Base-by-base conservation (phyloP, 2,329 filamentous ascomycete genomes). In the Leptodontidium sp. region DNA sequence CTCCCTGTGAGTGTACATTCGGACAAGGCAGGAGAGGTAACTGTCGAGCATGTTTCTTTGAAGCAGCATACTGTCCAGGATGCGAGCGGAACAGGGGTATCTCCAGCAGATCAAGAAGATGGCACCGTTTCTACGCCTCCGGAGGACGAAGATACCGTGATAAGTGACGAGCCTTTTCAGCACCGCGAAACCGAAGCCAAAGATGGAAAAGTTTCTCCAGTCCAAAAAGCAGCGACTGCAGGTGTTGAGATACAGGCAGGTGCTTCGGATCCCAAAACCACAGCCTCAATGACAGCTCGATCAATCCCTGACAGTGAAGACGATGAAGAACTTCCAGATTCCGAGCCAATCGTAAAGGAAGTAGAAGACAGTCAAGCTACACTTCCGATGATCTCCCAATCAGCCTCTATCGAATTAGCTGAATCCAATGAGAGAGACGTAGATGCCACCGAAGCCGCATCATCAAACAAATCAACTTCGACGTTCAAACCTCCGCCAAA, bases 241-340 rank as follows among this genome's bases (percentile, higher is more conserved):
- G 29, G 53, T 21, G 21, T 17, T 9, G 43, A 24, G n/a, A 40
- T n/a, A 17, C n/a, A 38, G 8, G 2, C 8, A 49, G 14, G 7
- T n/a, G 17, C 32, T 4, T 32, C 45, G 11, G 21, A 45, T 15
- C n/a, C 24, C 45, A 29, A 43, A 53, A 55, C 38, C 40, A 59
- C 24, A 55, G 65, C n/a, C 64, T 52, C 35, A 38, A 69, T 38
- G 38, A 61, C 14, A 29, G 50, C 32, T 45, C 62, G 38, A 12
- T 65, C 58, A 53, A 67, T 69, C 15, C 67, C 69, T 12, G 67
- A 71, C 32, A 71, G 69, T 45, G 69, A 71, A 52, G 69, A 68
- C 3, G 69, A 66, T 21, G 55, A 67, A 15, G 50, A 61, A 9
- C n/a, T 66, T 62, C 21, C 49, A n/a, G 45, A 35, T 47, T 14